A percentile compares a stretch with the other conserved stretches of the same genome.
Evolutionary conservation across 73 alveolate genomes (phyloP).

Genomic region (Effrenium voratum): DNA sequence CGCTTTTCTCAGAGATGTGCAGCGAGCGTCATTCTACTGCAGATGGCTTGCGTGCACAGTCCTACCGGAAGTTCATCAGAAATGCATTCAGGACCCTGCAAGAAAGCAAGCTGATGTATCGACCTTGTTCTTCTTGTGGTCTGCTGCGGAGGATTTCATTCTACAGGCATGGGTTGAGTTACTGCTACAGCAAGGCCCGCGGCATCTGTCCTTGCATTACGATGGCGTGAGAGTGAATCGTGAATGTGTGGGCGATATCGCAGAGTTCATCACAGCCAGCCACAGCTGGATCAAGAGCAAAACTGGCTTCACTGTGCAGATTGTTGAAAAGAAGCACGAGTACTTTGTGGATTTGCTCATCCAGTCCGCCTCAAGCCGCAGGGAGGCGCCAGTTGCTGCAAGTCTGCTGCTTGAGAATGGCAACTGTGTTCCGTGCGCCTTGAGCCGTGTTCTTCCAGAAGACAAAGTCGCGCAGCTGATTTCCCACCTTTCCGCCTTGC

Average conservation of each 20-base stretch:
- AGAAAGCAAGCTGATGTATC: constrained; percentile 7
- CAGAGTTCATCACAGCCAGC: not conserved
- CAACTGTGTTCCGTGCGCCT: no score
- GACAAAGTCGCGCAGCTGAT: no score
- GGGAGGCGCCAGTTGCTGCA: no score
- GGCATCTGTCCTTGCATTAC: constrained; percentile 55
- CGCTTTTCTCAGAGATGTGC: not conserved
- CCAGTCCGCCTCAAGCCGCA: no score
- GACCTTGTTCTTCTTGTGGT: constrained; percentile 27
- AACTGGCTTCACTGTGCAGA: constrained; percentile 2
- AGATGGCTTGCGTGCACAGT: constrained; percentile 32
- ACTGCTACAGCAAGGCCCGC: not conserved
- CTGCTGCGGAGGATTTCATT: constrained; percentile 42
- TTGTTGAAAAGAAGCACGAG: not conserved
- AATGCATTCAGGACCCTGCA: not conserved
- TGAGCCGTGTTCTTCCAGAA: no score
- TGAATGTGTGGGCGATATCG: not conserved
- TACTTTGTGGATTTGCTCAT: not conserved
- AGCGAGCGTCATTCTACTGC: not conserved
- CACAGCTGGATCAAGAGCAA: not conserved
- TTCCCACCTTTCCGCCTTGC: no score
- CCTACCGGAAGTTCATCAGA: not conserved
- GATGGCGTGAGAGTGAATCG: constrained; percentile 50
- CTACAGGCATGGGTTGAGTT: constrained; percentile 21
- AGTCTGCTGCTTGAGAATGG: no score